Base-by-base conservation (phyloP, 352 stramenopile genomes). In the Phytophthora pini region DNA sequence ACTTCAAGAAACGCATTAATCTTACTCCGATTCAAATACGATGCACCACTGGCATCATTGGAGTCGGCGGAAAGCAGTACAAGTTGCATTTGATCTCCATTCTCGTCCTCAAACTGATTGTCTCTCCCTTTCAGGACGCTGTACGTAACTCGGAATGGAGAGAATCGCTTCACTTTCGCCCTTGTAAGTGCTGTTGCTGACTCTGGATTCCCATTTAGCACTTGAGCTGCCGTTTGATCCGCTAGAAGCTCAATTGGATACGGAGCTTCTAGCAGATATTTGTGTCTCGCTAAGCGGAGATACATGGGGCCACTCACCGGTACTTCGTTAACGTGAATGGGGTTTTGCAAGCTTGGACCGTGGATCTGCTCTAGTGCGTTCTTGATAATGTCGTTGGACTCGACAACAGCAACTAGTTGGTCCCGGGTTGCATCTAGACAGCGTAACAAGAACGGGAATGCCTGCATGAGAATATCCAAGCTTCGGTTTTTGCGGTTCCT, bases 11-110 rank as follows among this genome's bases (percentile, higher is more conserved):
- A 89, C 22, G 70, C 65, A 22, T 88, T 88, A 58, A 88, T 84
- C 55, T 89, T 89, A 46, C 66, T 79, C 13, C 80, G 80, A 60
- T 86, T 87, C 32, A 89, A 68, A 44, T 85, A 89, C 12, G 76
- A 65, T 6, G 58, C 68, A 2, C 78, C 80, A 50, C 73, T 87
- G 1, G 22, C 9, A 45, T 89, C 80, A 39, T 68, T 74, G 9
- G 62, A 27, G 31, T 83, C 76, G 0, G 72, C 69, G 22, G 57
- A 57, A 24, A 89, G 40, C 52, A 48, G 17, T 11, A 72, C 57
- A 45, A 72, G 51, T 56, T 62, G 17, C 32, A 24, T 43, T 13
- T 66, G 56, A 34, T 60, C 32, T 3, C 60, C 65, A n/a, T 26
- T 64, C 15, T 48, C 58, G 0, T 56, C 40, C 17, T 63, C 43